Evolutionary conservation across 2,329 filamentous ascomycete genomes (phyloP), one percentile per base, ranked within the genome.

Genomic region (Monilinia polystroma): DNA sequence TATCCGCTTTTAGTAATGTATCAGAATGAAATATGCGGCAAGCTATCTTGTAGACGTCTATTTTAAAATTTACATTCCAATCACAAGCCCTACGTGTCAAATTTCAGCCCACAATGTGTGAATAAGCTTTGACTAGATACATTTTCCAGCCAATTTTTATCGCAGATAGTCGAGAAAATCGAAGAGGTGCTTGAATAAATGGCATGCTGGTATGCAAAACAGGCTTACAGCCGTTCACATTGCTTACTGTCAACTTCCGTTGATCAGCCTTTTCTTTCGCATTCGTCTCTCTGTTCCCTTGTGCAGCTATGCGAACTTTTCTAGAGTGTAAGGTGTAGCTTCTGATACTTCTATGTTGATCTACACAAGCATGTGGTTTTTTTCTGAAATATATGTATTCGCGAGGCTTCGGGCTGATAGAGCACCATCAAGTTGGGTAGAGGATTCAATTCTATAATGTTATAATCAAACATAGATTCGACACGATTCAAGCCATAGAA

Each of bases 381-480:
- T 85, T 80, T 69, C 87, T 90, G 74, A 94, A 94, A 0, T 89
- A 89, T 55, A 90, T 63, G 45, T 64, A 59, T 59, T 88, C 67
- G 91, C 91, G 0, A 87, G 87, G 38, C 84, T 84, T 80, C 90
- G 91, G 78, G 92, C 90, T 57, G 84, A 78, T 49, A 20, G 56
- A 58, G 1, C 76, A 75, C 91, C 91, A 95, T 35, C 91, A 81
- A 78, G 92, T 90, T 0, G 91, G 91, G 4, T 80, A 78, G 92
- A 95, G 1, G 85, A 81, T 14, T 90, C 85, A 0, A 86, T 88
- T 68, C 91, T 87, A 0, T 82, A 0, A 86, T 88, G 68, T 91
- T 87, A 0, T 82, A 73, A 1, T 90, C 90, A 90, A 90, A 93
- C 72, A 92, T 47, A 3, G 54, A 35, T 11, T 29, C 41, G 12